Base-by-base conservation (phyloP, 805 yeast genomes). In the Ogataea zsoltii region DNA sequence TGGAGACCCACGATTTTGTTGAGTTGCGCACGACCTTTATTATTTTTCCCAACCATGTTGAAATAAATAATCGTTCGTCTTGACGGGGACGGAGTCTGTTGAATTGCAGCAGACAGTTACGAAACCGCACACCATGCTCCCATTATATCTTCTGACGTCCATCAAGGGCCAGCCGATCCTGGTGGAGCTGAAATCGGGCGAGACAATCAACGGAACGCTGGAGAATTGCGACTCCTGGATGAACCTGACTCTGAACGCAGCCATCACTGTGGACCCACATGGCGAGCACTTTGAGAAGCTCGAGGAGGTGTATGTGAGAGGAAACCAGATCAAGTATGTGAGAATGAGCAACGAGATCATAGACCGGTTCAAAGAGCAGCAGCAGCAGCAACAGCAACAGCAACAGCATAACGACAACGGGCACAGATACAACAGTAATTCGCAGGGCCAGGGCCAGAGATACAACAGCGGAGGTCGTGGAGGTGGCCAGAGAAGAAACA, bases 211-310 rank as follows among this genome's bases (percentile, higher is more conserved):
- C 59, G 99, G 99, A 41, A 79, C 77, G 45, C 72, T 94, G 48
- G 79, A 81, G 45, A 86, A 88, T 60, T 89, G 96, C 57, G 99
- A 94, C 65, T 83, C 88, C 32, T 88, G 95, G 90, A 94, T 94
- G 99, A 94, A 94, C 65, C 73, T 94, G 53, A 87, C 96, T 1
- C 73, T 94, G 43, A 75, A 75, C 28, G 83, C 90, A 51, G 97
- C 85, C 13, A 78, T 82, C 38, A 86, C 83, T 60, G 76, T 83
- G 13, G 79, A 80, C 56, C 71, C 80, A 33, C 63, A 75, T 54
- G 92, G 87, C 31, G 82, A 77, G 52, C 72, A 71, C 43, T 86
- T 79, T 63, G 64, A 75, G 42, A 82, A 83, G 60, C 67, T 85
- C 37, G 79, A 82, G 3, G 95, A 88, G 57, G 76, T 85, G 46